These are phyloP conservation scores for Apiotrichum gracile DNA, from an alignment of 1,284 basidiomycete species.

Conservation along the genomic window DNA sequence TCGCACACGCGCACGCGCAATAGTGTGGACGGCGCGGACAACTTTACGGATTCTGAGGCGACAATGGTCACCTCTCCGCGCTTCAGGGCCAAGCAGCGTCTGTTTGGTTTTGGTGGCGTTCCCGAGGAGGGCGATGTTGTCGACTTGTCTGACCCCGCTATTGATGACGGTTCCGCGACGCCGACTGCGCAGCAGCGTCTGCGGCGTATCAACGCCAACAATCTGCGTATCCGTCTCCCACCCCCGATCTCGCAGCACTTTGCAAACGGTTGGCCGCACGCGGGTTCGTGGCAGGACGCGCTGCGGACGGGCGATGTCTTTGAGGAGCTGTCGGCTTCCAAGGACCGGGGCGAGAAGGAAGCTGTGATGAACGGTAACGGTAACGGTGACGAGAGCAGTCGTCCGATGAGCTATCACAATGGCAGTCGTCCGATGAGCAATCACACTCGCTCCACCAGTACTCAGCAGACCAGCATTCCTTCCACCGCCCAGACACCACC, in stretches of 20 bases:
- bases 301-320: constrained; percentile 27
- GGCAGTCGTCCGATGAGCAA: background rate
- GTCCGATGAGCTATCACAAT: background rate
- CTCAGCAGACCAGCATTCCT: background rate
- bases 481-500: background rate
- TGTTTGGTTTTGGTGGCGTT: constrained; percentile 2
- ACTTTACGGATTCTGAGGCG: constrained; percentile 16
- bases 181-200: background rate
- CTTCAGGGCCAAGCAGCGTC: constrained; percentile 6
- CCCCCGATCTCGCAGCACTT: constrained; percentile 32
- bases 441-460: background rate
- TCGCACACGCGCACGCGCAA: background rate
- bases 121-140: constrained; percentile 4
- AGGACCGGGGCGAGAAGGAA: background rate
- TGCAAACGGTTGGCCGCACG: constrained; percentile 36
- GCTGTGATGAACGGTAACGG: background rate
- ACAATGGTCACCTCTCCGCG: constrained; percentile 8
- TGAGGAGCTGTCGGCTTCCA: too few species aligned
- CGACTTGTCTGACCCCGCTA: background rate
- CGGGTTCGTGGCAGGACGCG: constrained; percentile 43
- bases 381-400: background rate
- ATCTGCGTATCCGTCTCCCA: constrained; percentile 30
- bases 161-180: background rate
- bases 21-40: constrained; percentile 1
- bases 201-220: constrained; percentile 8